Evolutionary conservation across 2,329 filamentous ascomycete species (phyloP).

Genomic region (Diaporthe helianthi): DNA sequence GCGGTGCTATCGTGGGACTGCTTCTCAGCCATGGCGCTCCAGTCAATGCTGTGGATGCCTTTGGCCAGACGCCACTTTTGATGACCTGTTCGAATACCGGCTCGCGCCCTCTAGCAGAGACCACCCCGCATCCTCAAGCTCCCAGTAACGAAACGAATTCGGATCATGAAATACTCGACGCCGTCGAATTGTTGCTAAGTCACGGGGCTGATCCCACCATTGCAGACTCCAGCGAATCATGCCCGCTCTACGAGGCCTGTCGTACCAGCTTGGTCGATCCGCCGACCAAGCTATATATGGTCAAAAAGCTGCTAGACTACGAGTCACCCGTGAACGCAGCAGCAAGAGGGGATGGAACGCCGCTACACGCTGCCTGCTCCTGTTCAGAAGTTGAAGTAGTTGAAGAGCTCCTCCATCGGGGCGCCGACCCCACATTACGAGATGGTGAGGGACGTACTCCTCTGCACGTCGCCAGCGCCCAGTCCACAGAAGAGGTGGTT

Average conservation of each 20-base stretch:
- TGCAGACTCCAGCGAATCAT: background rate
- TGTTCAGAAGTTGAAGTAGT: background rate
- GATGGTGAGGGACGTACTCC: background rate
- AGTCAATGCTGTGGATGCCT: background rate
- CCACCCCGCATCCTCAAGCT: too few species aligned
- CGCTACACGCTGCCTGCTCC: background rate
- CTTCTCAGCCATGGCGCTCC: background rate
- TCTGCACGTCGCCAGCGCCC: background rate
- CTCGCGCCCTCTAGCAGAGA: too few species aligned
- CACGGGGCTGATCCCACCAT: background rate
- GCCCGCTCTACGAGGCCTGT: background rate
- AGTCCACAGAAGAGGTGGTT: background rate
- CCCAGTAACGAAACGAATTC: too few species aligned
- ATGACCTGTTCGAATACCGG: background rate
- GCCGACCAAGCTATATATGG: background rate
- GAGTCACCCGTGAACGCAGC: background rate
- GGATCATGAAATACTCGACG: background rate
- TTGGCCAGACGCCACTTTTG: background rate
- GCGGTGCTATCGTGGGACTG: background rate
- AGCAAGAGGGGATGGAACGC: background rate
- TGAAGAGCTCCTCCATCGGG: background rate
- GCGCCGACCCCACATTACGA: background rate
- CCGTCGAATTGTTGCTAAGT: background rate
- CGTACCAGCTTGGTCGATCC: too few species aligned
- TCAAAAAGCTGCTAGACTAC: background rate